phyloP scores from a whole-genome alignment of 306 rosid species.

The Lathyrus aphaca region DNA sequence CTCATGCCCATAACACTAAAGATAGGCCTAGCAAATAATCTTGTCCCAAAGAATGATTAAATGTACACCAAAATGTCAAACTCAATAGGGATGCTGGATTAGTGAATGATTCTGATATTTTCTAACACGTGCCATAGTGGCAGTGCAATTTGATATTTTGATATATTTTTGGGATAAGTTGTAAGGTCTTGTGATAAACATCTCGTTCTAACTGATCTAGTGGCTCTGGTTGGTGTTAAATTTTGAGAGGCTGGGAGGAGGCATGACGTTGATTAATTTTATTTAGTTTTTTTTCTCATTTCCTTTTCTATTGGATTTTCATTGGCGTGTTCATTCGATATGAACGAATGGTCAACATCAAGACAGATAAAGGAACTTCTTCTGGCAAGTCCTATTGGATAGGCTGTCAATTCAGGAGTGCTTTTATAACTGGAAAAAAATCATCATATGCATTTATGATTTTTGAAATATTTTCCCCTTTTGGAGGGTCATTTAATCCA shows the following conservation, averaged over 20 bases:
- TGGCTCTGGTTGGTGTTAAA: constrained; percentile 16
- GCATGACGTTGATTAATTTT: not conserved
- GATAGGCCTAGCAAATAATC: constrained; percentile 29
- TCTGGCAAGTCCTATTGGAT: constrained; percentile 10
- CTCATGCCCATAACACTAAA: constrained; percentile 19
- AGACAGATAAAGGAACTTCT: constrained; percentile 16
- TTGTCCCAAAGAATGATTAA: constrained; percentile 23
- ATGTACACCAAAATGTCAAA: not conserved
- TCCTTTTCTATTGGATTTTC: constrained; percentile 19
- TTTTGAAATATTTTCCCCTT: not conserved
- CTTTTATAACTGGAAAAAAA: constrained; percentile 22
- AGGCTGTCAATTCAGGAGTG: constrained; percentile 6
- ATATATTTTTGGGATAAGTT: constrained; percentile 11
- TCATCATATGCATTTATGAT: not conserved
- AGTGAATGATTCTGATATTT: constrained; percentile 8
- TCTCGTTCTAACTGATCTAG: constrained; percentile 10
- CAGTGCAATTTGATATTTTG: constrained; percentile 3
- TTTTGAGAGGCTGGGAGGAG: constrained; percentile 12
- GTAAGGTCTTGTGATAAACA: constrained; percentile 8
- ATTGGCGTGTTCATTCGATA: constrained; percentile 15
- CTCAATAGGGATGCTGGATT: constrained; percentile 21
- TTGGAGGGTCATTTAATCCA: not conserved
- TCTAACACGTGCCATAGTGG: not conserved
- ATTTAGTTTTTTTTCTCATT: not conserved
- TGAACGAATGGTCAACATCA: constrained; percentile 20